phyloP scores from a whole-genome alignment of 176 grass and related monocot species.

The Saccharum officinarum region DNA sequence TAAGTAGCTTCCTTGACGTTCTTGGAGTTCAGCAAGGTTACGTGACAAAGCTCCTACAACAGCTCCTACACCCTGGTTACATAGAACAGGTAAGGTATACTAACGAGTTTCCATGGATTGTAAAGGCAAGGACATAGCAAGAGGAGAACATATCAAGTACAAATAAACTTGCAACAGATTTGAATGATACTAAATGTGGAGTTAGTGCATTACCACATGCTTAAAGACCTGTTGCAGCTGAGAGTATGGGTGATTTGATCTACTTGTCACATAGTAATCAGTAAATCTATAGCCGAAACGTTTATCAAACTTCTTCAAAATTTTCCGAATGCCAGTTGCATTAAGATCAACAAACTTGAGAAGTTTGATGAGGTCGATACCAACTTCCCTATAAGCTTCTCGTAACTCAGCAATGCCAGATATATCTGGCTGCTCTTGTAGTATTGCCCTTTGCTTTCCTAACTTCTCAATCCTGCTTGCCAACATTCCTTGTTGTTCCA shows the following conservation, averaged over 20 bases:
- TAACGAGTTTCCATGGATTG: background rate
- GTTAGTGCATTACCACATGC: slow-evolving; percentile 80
- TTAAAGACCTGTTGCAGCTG: slow-evolving; percentile 99
- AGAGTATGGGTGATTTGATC: slow-evolving; percentile 99
- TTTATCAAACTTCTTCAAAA: slow-evolving; percentile 99
- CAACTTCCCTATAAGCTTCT: slow-evolving; percentile 90
- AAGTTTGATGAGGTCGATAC: slow-evolving; percentile 88
- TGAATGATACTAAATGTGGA: slow-evolving; percentile 20
- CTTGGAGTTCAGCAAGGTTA: slow-evolving; percentile 87
- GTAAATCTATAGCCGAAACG: slow-evolving; percentile 95
- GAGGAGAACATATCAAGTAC: slow-evolving; percentile 12
- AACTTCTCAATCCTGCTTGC: slow-evolving; percentile 90
- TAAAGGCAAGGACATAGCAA: background rate
- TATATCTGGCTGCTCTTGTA: slow-evolving; percentile 88
- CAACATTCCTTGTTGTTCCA: slow-evolving; percentile 90
- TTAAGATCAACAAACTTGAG: slow-evolving; percentile 98
- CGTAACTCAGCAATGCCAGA: slow-evolving; percentile 72
- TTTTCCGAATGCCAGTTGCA: slow-evolving; percentile 95
- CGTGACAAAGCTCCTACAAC: slow-evolving; percentile 85
- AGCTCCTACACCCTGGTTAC: slow-evolving; percentile 77
- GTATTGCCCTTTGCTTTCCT: slow-evolving; percentile 71
- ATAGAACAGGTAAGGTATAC: slow-evolving; percentile 38
- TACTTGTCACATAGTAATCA: slow-evolving; percentile 91
- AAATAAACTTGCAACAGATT: background rate
- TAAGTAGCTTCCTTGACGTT: slow-evolving; percentile 75